A percentile compares a stretch with the other conserved stretches of the same genome.
Evolutionary conservation across 2,329 filamentous ascomycete species (phyloP).

Genomic region (Chrysosporium queenslandicum): DNA sequence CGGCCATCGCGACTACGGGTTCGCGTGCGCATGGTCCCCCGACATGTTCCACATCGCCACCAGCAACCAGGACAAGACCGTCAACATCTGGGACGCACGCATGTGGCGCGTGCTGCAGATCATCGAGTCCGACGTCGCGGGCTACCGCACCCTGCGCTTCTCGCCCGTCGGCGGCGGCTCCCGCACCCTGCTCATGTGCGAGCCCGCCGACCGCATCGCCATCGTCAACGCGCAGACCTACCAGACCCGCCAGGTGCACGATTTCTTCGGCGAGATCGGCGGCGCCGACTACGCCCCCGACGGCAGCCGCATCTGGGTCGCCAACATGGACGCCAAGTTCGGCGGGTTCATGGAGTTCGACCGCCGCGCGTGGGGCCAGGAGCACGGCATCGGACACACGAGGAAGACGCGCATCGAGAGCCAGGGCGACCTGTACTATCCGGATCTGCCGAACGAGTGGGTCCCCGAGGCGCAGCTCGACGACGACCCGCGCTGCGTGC

Average conservation of each 20-base stretch:
- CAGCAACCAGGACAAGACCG: constrained; percentile 39
- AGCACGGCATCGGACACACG: constrained; percentile 23
- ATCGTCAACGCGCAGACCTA: constrained; percentile 38
- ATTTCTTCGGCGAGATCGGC: constrained; percentile 40
- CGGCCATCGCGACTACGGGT: constrained; percentile 37
- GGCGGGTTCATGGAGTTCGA: constrained; percentile 40
- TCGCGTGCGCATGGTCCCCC: constrained; percentile 40
- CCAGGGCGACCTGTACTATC: constrained; percentile 18
- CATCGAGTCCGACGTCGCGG: constrained; percentile 37
- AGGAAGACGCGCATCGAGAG: constrained; percentile 14
- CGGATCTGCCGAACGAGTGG: constrained; percentile 33
- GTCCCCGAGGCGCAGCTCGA: constrained; percentile 27
- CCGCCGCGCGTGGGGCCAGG: constrained; percentile 30
- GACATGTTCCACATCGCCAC: constrained; percentile 41
- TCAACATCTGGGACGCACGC: constrained; percentile 39
- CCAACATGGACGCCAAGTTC: constrained; percentile 36
- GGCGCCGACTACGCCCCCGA: constrained; percentile 37
- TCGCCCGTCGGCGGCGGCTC: constrained; percentile 38
- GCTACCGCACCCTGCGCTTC: constrained; percentile 36
- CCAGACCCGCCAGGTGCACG: constrained; percentile 34
- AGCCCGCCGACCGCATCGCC: constrained; percentile 37
- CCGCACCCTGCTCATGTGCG: constrained; percentile 35
- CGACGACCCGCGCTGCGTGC: constrained; percentile 28
- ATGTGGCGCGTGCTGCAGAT: constrained; percentile 33
- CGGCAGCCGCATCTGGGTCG: constrained; percentile 35